Conservation (phyloP, 495 filamentous ascomycete genomes). For the Neurospora sp. region DNA sequence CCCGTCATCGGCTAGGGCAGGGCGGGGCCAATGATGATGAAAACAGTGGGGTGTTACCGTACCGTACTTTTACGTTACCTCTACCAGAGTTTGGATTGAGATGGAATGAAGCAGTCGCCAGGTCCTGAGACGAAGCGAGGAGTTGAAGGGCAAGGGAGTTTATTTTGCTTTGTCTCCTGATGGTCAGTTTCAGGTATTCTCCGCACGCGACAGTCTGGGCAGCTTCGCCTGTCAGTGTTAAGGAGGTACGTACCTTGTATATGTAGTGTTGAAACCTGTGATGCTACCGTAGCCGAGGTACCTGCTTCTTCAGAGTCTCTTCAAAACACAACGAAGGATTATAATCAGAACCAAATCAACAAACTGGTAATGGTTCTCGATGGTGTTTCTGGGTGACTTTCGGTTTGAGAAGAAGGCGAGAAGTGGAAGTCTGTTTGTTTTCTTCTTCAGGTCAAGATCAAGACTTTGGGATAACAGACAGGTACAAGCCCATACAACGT, state of each 20-base stretch:
- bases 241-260: background rate
- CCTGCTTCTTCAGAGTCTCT: background rate
- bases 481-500: background rate
- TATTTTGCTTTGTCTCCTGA: background rate
- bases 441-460: background rate
- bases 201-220: background rate
- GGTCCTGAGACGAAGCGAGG: background rate
- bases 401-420: no score
- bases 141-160: background rate
- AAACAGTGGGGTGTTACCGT: background rate
- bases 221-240: background rate
- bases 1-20: background rate
- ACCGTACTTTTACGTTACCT: background rate
- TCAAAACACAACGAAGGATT: background rate
- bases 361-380: background rate
- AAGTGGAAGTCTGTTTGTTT: background rate
- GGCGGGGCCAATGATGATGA: background rate
- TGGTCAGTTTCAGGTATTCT: background rate
- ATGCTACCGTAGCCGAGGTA: background rate
- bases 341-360: background rate
- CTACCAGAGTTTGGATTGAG: background rate
- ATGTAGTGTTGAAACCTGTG: background rate
- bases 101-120: background rate
- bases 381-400: background rate
- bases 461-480: background rate